Evolutionary conservation across 257 asterid genomes (phyloP).

Genomic region (Cruciata laevipes): DNA sequence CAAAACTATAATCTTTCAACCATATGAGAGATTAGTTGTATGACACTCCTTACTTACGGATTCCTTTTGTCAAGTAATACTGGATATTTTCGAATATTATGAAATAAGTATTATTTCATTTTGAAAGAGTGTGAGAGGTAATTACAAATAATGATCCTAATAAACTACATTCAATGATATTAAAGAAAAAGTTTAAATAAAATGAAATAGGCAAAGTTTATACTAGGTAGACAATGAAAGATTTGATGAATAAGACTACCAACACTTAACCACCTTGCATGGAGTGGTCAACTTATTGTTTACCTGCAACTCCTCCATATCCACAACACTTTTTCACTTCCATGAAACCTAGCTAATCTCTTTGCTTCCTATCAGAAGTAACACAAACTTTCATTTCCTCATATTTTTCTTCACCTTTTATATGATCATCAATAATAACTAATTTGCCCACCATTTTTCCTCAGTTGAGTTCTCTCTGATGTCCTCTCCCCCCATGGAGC

Average conservation of each 20-base stretch:
- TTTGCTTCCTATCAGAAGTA: constrained; percentile 18
- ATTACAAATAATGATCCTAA: background rate
- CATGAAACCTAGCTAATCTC: constrained; percentile 10
- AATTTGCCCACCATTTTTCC: background rate
- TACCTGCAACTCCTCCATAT: constrained; percentile 48
- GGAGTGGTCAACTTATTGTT: constrained; percentile 55
- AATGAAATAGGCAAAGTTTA: background rate
- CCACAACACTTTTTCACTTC: constrained; percentile 14
- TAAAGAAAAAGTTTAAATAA: too few species aligned
- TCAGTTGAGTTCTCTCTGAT: constrained; percentile 2
- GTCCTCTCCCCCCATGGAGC: constrained; percentile 44
- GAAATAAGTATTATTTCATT: too few species aligned
- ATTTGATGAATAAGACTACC: constrained; percentile 15
- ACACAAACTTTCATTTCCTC: constrained; percentile 22
- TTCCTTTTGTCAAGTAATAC: too few species aligned
- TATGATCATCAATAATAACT: background rate
- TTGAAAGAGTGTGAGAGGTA: background rate
- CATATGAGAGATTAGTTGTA: too few species aligned
- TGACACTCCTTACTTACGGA: too few species aligned
- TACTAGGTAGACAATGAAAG: constrained; percentile 23
- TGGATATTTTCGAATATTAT: background rate
- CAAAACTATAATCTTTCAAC: too few species aligned
- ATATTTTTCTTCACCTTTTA: constrained; percentile 16
- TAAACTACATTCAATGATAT: background rate
- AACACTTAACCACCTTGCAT: constrained; percentile 34